Evolutionary conservation across 2,329 filamentous ascomycete genomes (phyloP).

Genomic region (Metarhizium guizhouense): DNA sequence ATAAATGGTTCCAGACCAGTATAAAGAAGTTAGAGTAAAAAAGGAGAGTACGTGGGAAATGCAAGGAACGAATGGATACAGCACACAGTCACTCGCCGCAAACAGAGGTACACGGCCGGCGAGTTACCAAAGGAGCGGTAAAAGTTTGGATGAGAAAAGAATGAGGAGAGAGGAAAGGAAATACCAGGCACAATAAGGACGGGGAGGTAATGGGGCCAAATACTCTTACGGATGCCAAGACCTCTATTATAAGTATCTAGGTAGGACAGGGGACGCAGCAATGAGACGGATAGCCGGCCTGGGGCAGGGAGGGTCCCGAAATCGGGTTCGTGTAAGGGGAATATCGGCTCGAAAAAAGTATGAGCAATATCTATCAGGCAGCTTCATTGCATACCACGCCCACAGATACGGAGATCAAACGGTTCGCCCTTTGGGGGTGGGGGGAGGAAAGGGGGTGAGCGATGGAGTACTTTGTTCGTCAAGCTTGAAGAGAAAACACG

Average conservation of each 20-base stretch:
- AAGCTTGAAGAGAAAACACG: too few species aligned
- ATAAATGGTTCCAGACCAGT: conserved; percentile 15
- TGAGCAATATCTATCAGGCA: background rate
- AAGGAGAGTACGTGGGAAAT: background rate
- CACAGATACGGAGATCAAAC: background rate
- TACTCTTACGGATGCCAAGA: conserved; percentile 29
- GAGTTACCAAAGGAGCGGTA: conserved; percentile 5
- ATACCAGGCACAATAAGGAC: conserved; percentile 34
- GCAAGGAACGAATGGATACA: conserved; percentile 24
- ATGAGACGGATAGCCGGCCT: conserved; percentile 17
- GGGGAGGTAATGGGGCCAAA: conserved; percentile 22
- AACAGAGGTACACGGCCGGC: conserved; percentile 19
- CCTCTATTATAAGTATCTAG: conserved; percentile 25
- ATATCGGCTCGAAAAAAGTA: too few species aligned
- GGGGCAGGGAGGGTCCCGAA: too few species aligned
- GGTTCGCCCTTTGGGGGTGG: background rate
- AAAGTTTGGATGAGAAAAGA: conserved; percentile 33
- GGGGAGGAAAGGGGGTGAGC: background rate
- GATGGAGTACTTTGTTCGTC: background rate
- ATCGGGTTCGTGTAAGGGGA: too few species aligned
- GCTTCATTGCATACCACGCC: background rate
- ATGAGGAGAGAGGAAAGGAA: conserved; percentile 28
- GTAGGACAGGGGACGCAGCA: conserved; percentile 12
- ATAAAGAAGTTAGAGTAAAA: background rate
- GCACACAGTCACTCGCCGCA: conserved; percentile 7